Evolutionary conservation across 768 basidiomycete genomes (phyloP).

Genomic region (Calocera cornea): DNA sequence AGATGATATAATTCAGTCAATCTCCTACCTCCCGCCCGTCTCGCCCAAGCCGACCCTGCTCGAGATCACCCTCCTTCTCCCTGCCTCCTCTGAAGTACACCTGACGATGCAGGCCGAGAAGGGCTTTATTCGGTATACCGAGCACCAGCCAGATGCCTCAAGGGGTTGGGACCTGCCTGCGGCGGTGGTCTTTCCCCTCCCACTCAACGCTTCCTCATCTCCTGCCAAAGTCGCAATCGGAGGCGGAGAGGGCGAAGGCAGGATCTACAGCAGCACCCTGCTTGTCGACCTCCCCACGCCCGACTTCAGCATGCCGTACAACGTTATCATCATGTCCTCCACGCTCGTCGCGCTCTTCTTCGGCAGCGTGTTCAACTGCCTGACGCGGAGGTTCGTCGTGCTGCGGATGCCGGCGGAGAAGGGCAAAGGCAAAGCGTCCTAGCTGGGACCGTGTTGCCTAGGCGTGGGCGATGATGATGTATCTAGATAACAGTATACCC

Average conservation of each 20-base stretch:
- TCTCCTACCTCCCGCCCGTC: conserved; percentile 54
- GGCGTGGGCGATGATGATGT: no score
- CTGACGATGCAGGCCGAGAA: conserved; percentile 66
- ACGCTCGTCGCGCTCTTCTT: conserved; percentile 86
- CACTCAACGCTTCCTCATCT: conserved; percentile 10
- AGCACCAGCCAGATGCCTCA: conserved; percentile 91
- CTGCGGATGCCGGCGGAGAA: conserved; percentile 10
- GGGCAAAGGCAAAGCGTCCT: neutral
- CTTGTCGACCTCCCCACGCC: conserved; percentile 94
- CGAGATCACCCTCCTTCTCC: conserved; percentile 56
- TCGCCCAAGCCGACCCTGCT: conserved; percentile 64
- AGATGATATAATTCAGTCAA: conserved; percentile 52
- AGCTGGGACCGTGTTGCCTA: neutral
- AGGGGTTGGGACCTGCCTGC: conserved; percentile 89
- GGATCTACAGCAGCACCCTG: conserved; percentile 68
- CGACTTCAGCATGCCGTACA: conserved; percentile 99
- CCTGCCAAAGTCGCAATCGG: neutral
- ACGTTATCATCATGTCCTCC: conserved; percentile 93
- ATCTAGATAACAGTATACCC: no score
- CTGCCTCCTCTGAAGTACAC: conserved; percentile 46
- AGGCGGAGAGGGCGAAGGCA: conserved; percentile 13
- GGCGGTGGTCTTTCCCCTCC: conserved; percentile 45
- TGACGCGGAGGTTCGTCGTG: conserved; percentile 63
- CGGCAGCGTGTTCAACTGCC: conserved; percentile 76
- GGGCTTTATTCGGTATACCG: conserved; percentile 81